These are phyloP conservation scores for Tricholomella constricta DNA, from an alignment of 768 basidiomycete genomes.

Conservation along the genomic window DNA sequence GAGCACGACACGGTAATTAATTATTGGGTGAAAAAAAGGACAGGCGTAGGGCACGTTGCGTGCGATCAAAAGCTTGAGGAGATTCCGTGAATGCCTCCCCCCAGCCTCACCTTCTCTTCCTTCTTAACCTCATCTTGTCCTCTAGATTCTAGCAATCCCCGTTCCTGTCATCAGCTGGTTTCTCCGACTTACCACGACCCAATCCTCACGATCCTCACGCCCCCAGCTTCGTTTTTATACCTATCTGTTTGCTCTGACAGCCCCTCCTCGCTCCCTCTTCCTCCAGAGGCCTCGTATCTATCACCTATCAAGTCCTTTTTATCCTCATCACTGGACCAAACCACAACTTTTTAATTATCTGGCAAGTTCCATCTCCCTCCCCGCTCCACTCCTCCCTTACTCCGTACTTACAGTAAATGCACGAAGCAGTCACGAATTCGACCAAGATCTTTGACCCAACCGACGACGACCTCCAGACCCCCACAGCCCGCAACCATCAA, in stretches of 20 bases:
- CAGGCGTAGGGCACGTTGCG: slow-evolving; percentile 65
- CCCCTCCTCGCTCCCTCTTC: slow-evolving; percentile 26
- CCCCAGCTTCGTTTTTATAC: slow-evolving; percentile 53
- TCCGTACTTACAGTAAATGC: slow-evolving; percentile 57
- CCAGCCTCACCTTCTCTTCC: slow-evolving; percentile 58
- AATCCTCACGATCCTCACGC: slow-evolving; percentile 62
- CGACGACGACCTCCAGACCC: slow-evolving; percentile 38
- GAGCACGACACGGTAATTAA: slow-evolving; percentile 22
- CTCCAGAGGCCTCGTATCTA: slow-evolving; percentile 28
- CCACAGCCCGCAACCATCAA: slow-evolving; percentile 35
- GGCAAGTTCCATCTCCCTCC: slow-evolving; percentile 32
- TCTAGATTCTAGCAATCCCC: slow-evolving; percentile 29
- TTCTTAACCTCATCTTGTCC: slow-evolving; percentile 45
- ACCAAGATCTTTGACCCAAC: slow-evolving; percentile 42
- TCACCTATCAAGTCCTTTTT: slow-evolving; percentile 21
- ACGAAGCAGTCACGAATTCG: slow-evolving; percentile 65
- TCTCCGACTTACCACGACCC: slow-evolving; percentile 33
- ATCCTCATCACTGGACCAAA: slow-evolving; percentile 27
- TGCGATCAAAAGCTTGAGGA: slow-evolving; percentile 70
- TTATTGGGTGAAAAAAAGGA: slow-evolving; percentile 48
- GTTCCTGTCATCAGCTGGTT: slow-evolving; percentile 27
- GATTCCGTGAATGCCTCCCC: slow-evolving; percentile 53
- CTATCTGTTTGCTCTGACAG: slow-evolving; percentile 35
- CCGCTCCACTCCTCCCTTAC: slow-evolving; percentile 25
- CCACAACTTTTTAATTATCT: slow-evolving; percentile 43